Conservation (phyloP, 2,329 filamentous ascomycete species). For the Alternaria gansuensis region DNA sequence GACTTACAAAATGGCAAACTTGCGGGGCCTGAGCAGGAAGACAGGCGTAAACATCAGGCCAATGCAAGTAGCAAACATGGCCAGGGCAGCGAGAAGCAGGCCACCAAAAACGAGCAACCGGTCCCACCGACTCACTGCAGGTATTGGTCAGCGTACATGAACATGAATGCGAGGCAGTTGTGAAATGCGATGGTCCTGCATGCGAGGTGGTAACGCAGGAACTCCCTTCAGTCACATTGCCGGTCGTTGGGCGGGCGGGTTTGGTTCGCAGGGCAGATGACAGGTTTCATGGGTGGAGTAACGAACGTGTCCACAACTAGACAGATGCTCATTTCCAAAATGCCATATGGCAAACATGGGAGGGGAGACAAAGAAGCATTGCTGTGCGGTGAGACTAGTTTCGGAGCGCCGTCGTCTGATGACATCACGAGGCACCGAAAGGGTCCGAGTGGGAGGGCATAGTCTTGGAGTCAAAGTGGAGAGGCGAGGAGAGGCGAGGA, state of each 20-base stretch:
- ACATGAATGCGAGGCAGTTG: slow-evolving; percentile 33
- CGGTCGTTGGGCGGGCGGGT: slow-evolving; percentile 36
- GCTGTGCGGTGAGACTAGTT: slow-evolving; percentile 41
- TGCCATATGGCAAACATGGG: slow-evolving; percentile 31
- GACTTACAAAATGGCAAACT: slow-evolving; percentile 97
- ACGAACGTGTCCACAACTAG: slow-evolving; percentile 15
- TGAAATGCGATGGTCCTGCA: slow-evolving; percentile 52
- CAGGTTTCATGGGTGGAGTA: slow-evolving; percentile 22
- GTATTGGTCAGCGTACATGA: slow-evolving; percentile 45
- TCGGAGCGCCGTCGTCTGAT: slow-evolving; percentile 33
- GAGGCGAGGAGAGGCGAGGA: slow-evolving; percentile 19
- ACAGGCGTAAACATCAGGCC: slow-evolving; percentile 78
- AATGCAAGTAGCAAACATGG: slow-evolving; percentile 94
- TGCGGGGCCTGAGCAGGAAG: slow-evolving; percentile 80
- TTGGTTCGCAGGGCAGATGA: slow-evolving; percentile 43
- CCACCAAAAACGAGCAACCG: slow-evolving; percentile 84
- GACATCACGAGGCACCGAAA: slow-evolving; percentile 39
- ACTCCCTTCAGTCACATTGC: slow-evolving; percentile 51
- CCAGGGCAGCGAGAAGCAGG: slow-evolving; percentile 62
- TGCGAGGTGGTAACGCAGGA: slow-evolving; percentile 54
- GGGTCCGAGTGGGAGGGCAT: slow-evolving; percentile 8
- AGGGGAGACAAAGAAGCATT: slow-evolving; percentile 23
- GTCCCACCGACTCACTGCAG: slow-evolving; percentile 94
- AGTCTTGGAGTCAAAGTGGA: no score
- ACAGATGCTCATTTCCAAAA: slow-evolving; percentile 32